Evolutionary conservation across 2,329 filamentous ascomycete genomes (phyloP).

Genomic region (Colletotrichum aenigma): DNA sequence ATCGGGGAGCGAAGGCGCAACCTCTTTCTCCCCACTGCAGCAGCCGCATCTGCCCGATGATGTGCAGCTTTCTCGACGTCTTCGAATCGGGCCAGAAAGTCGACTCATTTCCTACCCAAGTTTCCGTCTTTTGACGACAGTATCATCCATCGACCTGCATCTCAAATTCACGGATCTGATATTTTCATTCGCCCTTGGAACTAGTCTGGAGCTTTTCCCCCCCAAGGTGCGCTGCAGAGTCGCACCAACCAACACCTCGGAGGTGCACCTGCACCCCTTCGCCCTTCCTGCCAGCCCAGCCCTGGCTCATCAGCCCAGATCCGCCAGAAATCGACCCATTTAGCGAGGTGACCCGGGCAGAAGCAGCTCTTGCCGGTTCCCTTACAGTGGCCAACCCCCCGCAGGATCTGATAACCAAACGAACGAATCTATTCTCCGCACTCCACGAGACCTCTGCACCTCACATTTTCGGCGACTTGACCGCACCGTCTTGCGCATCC

Average conservation of each 20-base stretch:
- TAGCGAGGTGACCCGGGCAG: constrained; percentile 10
- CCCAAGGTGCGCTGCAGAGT: neutral
- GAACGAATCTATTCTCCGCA: constrained; percentile 21
- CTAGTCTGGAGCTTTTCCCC: neutral
- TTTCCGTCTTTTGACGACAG: neutral
- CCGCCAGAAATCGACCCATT: constrained; percentile 27
- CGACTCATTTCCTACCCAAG: neutral
- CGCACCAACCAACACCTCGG: neutral
- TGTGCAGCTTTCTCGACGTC: constrained; percentile 13
- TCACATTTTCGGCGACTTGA: constrained; percentile 19
- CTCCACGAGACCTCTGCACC: constrained; percentile 15
- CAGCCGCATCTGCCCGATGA: constrained; percentile 18
- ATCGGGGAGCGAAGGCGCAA: neutral
- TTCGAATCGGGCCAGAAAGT: neutral
- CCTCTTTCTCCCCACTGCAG: constrained; percentile 12
- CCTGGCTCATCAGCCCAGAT: constrained; percentile 27
- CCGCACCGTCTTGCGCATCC: neutral
- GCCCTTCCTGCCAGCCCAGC: constrained; percentile 5
- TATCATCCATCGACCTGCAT: neutral
- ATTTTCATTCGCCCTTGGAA: neutral
- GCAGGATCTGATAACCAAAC: constrained; percentile 22
- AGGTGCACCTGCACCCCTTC: constrained; percentile 4
- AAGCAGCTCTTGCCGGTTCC: constrained; percentile 3
- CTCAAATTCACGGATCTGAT: neutral
- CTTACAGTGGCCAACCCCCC: constrained; percentile 21